Evolutionary conservation across 164 flowering plant species (phyloP).

Genomic region (Aristolochia fimbriata): DNA sequence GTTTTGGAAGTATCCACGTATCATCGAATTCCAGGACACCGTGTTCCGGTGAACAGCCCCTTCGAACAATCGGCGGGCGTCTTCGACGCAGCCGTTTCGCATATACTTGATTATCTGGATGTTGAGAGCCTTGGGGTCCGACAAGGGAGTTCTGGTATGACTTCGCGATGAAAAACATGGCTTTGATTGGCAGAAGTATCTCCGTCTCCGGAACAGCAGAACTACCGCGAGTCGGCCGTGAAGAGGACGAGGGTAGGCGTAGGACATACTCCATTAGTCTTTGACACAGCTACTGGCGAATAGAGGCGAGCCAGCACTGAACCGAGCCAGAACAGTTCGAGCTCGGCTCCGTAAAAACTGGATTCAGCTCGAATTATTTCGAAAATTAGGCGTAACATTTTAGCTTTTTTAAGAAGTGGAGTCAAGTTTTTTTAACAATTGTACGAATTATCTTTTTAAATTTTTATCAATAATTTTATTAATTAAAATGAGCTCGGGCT

Average conservation of each 20-base stretch:
- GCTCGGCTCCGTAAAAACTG: too few relatives aligned
- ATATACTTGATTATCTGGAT: constrained; percentile 29
- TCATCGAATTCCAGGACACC: constrained; percentile 52
- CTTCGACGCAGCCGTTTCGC: constrained; percentile 34
- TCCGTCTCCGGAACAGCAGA: constrained; percentile 2
- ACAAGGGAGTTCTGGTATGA: constrained; percentile 4
- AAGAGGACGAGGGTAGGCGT: constrained; percentile 8
- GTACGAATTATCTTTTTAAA: too few relatives aligned
- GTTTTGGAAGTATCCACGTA: constrained; percentile 48
- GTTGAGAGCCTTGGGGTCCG: constrained; percentile 31
- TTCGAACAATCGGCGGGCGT: constrained; percentile 49
- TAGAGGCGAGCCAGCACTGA: too few relatives aligned
- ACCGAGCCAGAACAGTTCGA: too few relatives aligned
- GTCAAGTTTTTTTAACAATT: too few relatives aligned
- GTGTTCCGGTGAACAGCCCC: constrained; percentile 39
- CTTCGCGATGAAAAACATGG: constrained; percentile 1
- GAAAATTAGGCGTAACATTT: too few relatives aligned
- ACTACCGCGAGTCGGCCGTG: constrained; percentile 5
- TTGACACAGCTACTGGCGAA: neutral
- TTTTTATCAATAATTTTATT: too few relatives aligned
- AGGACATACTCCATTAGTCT: constrained; percentile 29
- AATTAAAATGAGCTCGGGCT: too few relatives aligned
- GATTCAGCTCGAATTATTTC: too few relatives aligned
- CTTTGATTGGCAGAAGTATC: neutral
- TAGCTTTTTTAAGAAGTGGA: too few relatives aligned